Base-by-base conservation (phyloP, 2,329 filamentous ascomycete genomes). In the Diaporthe sp. region DNA sequence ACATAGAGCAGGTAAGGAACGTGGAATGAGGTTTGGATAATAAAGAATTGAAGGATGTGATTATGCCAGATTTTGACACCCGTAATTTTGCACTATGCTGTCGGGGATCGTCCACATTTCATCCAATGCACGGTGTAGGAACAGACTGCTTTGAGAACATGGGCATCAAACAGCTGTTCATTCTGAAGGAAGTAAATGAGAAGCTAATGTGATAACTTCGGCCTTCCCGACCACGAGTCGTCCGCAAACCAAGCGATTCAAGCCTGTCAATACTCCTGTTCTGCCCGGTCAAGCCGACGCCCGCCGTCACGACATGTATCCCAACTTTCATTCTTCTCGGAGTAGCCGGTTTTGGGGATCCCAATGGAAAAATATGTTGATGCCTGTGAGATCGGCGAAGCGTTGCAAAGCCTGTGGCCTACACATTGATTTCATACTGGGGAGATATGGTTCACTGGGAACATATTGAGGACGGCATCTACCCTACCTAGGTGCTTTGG, bases 221-320 rank as follows among this genome's bases (percentile, higher is more conserved):
- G 37, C n/a, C 22, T 25, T 61, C 2, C 3, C 22, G 37, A 13
- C 7, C 58, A 61, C 37, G 58, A 61, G 39, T 63, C 39, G 39
- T 44, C 60, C n/a, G 7, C 60, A 22, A 63, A 44, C 13, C 39
- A n/a, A 44, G n/a, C 60, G 60, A 63, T 20, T 63, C 60, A 44
- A 47, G 37, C 60, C 20, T 28, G 25, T 47, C 39, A 44, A 42
- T 15, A 8, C 39, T 25, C 58, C 1, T 9, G 8, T 42, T 22
- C 1, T n/a, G n/a, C 5, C n/a, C 60, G 39, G 60, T 25, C 39
- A 44, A 44, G 39, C 60, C 58, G 39, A 44, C n/a, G 22, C 12
- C 6, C 34, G 22, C 22, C 6, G 22, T 63, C 60, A 63, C 39
- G 39, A 44, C 60, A 47, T 28, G 39, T 25, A 42, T 37, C 39